Evolutionary conservation across 129 eudicot species (phyloP), one percentile per base, ranked within the genome.

Genomic region (Flaveria trinervia): DNA sequence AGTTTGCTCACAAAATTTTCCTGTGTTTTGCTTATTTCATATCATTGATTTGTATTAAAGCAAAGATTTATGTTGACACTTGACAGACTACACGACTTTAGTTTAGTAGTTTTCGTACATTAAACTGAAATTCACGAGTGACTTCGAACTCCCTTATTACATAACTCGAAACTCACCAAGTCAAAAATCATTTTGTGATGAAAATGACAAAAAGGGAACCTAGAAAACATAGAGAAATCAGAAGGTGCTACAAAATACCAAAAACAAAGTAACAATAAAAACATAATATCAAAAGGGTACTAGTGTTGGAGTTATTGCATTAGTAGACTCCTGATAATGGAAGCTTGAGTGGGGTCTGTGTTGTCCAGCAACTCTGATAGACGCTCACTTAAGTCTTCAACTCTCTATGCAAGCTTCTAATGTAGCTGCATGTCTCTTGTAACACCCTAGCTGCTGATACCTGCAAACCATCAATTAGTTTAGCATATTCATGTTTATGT

Each of bases 331-430:
- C 88, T 66, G 80, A 84, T 77, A 55, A 84, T 75, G 17, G 88
- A 81, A 46, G 85, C 88, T 72, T 84, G 88, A 39, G 75, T 72
- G 56, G 79, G 71, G 65, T 84, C 88, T n/a, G 87, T 74, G 54
- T 65, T 80, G 16, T 84, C 83, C 46, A 84, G 75, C 50, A 84
- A 54, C 73, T 76, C 79, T 1, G 85, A 84, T 43, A 84, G 68
- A 22, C 88, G 81, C 25, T 80, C 88, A 46, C 85, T 84, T 36
- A 80, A 70, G 68, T 80, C 85, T 46, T 81, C 84, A 49, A 81
- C 84, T 81, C 84, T 50, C 77, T 81, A 23, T 81, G 80, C 77
- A 81, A 48, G 66, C 77, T 81, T 68, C 75, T 81, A 46, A 81
- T 81, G 52, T 81, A 81, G 57, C 65, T 75, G 78, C 84, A 81